Evolutionary conservation across 179 eudicot species (phyloP).

Genomic region (Beta corolliflora): DNA sequence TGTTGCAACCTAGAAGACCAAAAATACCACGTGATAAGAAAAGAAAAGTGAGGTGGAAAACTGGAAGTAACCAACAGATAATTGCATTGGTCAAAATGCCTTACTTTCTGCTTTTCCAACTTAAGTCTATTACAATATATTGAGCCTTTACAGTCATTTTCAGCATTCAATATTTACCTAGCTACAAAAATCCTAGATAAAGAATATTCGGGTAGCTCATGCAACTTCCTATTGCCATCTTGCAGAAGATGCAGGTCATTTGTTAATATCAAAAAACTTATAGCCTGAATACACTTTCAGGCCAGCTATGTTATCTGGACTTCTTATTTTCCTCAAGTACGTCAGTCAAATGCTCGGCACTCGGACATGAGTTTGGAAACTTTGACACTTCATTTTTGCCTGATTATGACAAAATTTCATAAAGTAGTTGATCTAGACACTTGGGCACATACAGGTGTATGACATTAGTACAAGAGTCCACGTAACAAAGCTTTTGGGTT

Average conservation of each 20-base stretch:
- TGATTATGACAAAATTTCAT: too few relatives aligned
- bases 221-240: background rate
- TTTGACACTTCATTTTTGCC: too few relatives aligned
- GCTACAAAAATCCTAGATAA: background rate
- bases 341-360: too few relatives aligned
- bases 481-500: background rate
- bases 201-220: background rate
- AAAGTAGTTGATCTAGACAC: too few relatives aligned
- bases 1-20: conserved; percentile 59
- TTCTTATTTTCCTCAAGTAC: too few relatives aligned
- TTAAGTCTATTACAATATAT: background rate
- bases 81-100: background rate
- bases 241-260: background rate
- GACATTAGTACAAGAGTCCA: too few relatives aligned
- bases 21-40: background rate
- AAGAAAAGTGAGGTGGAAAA: background rate
- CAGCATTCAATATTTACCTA: background rate
- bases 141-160: background rate
- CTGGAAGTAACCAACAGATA: background rate
- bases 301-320: too few relatives aligned
- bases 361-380: background rate
- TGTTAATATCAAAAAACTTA: background rate
- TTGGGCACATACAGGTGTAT: too few relatives aligned
- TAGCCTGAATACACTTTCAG: too few relatives aligned
- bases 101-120: background rate